Percentiles rank a stretch among this genome's conserved stretches.
phyloP scores from a whole-genome alignment of 1,284 basidiomycete species.

The Fomitopsis palustris region DNA sequence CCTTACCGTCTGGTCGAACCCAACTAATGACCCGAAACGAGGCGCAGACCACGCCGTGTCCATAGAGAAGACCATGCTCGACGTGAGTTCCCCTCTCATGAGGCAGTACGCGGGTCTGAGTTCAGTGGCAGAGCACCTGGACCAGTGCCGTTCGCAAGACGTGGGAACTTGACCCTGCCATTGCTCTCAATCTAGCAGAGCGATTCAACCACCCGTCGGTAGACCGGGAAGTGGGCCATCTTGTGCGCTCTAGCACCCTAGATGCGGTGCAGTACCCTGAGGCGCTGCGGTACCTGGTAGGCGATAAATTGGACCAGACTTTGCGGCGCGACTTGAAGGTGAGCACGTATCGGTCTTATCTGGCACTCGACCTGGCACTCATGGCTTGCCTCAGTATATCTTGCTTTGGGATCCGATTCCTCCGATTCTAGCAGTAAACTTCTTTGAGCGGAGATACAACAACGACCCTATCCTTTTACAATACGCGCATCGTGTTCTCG shows the following conservation, averaged over 20 bases:
- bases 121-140: slow-evolving; percentile 62
- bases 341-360: background rate
- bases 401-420: slow-evolving; percentile 88
- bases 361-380: background rate
- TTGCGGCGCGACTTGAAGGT: slow-evolving; percentile 76
- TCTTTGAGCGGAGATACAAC: slow-evolving; percentile 83
- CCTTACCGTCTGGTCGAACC: slow-evolving; percentile 90
- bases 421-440: slow-evolving; percentile 82
- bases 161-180: slow-evolving; percentile 83
- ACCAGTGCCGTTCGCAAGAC: slow-evolving; percentile 62
- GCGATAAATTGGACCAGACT: slow-evolving; percentile 58
- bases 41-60: slow-evolving; percentile 55
- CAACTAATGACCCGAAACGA: slow-evolving; percentile 71
- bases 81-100: slow-evolving; percentile 39
- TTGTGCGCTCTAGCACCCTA: slow-evolving; percentile 74
- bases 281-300: slow-evolving; percentile 78
- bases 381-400: slow-evolving; percentile 55
- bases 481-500: slow-evolving; percentile 95
- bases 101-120: background rate
- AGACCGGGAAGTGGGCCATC: slow-evolving; percentile 66
- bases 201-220: slow-evolving; percentile 75
- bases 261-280: slow-evolving; percentile 77
- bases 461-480: slow-evolving; percentile 88
- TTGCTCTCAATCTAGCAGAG: slow-evolving; percentile 82
- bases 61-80: slow-evolving; percentile 57